Conservation (phyloP, 352 stramenopile species). For the Phytophthora idaei region DNA sequence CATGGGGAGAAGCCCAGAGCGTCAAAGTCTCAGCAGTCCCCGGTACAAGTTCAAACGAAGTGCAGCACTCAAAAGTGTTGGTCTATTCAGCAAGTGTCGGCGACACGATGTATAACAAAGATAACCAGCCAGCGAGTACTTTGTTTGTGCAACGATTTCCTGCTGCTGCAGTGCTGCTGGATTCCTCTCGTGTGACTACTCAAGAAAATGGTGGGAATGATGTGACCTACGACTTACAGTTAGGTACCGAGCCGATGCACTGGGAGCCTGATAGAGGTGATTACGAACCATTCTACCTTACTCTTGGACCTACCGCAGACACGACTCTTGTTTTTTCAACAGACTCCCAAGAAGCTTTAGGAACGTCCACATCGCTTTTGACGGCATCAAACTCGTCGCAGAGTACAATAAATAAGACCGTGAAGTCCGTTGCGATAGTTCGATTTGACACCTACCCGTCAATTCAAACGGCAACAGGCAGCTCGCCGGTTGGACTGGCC, state of each 20-base stretch:
- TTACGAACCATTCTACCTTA: slow-evolving; percentile 49
- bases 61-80: slow-evolving; percentile 37
- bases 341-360: slow-evolving; percentile 8
- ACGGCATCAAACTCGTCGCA: slow-evolving; percentile 54
- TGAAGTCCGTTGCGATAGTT: slow-evolving; percentile 44
- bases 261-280: slow-evolving; percentile 48
- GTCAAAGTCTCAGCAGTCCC: slow-evolving; percentile 33
- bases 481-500: slow-evolving; percentile 57
- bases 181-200: slow-evolving; percentile 37
- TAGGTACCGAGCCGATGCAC: slow-evolving; percentile 66
- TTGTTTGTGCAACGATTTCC: slow-evolving; percentile 58
- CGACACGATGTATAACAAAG: slow-evolving; percentile 51
- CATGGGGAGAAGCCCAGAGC: slow-evolving; percentile 36
- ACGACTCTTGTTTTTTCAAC: slow-evolving; percentile 50
- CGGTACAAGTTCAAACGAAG: slow-evolving; percentile 9
- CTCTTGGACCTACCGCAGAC: slow-evolving; percentile 44
- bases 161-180: slow-evolving; percentile 39
- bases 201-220: slow-evolving; percentile 50
- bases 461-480: slow-evolving; percentile 43
- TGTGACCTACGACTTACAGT: slow-evolving; percentile 40
- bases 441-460: slow-evolving; percentile 45
- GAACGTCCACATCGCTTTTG: slow-evolving; percentile 29
- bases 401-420: slow-evolving; percentile 34
- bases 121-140: slow-evolving; percentile 12
- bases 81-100: slow-evolving; percentile 33